Base-by-base conservation (phyloP, 495 filamentous ascomycete genomes). In the Daldinia grandis region DNA sequence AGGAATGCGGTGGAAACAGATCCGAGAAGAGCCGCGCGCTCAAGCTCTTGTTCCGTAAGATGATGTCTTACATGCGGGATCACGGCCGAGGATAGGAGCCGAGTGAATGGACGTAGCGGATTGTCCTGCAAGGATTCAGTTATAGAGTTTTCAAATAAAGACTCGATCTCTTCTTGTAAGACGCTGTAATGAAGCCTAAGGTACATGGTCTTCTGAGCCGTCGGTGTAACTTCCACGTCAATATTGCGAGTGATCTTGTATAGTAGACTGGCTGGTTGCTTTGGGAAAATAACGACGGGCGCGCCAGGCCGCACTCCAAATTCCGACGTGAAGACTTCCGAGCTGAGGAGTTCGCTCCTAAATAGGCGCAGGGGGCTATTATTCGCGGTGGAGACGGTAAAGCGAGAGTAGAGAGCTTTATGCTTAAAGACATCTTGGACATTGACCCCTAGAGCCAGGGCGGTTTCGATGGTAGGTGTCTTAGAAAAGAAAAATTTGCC, bases 391-490 rank as follows among this genome's bases (percentile, higher is more conserved):
- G 91, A 92, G 42, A 99, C 88, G 15, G 91, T 95, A 76, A 99
- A 98, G 55, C 89, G 89, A 0, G 95, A 97, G 72, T 95, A 95
- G 0, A 98, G 85, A 1, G 88, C 82, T 30, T 89, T 80, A 57
- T 92, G 86, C 76, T 96, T 96, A 84, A 99, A 99, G 38, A 93
- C 88, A 71, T 99, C 96, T 72, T 98, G 93, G 40, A 99, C 95
- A 69, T 98, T 98, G 66, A 99, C 95, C 17, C 93, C 93, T 40
- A 99, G 86, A 0, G 93, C 92, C 10, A 98, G 82, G 17, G 87
- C 81, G 6, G 92, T 90, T 1, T 88, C 86, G 25, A 93, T 81
- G n/a, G 85, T 84, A 10, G 83, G 84, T 24, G 86, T 88, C 53
- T 86, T 84, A 2, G 88, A 86, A 74, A 91, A 97, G 58, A 84